Evolutionary conservation across 305 asterid species (phyloP).

Genomic region (Petunia hybrid): DNA sequence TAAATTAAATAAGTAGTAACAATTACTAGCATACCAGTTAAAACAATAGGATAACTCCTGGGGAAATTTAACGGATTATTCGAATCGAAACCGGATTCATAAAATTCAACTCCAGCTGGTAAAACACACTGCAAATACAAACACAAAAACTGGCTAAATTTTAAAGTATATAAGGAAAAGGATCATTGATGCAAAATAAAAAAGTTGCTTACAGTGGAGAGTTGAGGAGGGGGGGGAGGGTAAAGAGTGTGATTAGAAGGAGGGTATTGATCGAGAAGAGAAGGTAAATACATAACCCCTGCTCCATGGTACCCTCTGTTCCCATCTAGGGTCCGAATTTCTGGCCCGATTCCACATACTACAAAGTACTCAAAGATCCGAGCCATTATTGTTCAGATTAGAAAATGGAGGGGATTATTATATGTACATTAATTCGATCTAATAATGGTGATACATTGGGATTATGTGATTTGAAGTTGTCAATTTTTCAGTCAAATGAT

Average conservation of each 20-base stretch:
- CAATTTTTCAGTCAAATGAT: conserved; percentile 7
- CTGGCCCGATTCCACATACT: conserved; percentile 95
- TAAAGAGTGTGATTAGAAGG: conserved; percentile 71
- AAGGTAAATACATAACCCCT: conserved; percentile 71
- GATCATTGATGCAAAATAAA: background rate
- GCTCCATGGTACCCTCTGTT: conserved; percentile 81
- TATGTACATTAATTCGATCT: conserved; percentile 19
- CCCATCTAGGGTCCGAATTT: conserved; percentile 88
- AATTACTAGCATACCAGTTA: conserved; percentile 60
- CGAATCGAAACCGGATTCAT: conserved; percentile 65
- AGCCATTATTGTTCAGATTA: conserved; percentile 48
- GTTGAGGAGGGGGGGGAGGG: conserved; percentile 98
- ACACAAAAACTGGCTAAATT: background rate
- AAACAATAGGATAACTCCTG: conserved; percentile 90
- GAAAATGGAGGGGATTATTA: background rate
- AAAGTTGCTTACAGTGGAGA: conserved; percentile 58
- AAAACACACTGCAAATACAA: conserved; percentile 66
- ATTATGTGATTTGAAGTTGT: conserved; percentile 16
- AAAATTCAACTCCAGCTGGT: conserved; percentile 93
- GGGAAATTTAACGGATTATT: conserved; percentile 64
- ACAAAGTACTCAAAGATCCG: conserved; percentile 95
- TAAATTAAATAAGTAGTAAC: background rate
- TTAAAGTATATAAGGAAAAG: background rate
- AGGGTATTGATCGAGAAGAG: conserved; percentile 87
- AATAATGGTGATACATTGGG: conserved; percentile 2